Evolutionary conservation across 2,329 filamentous ascomycete species (phyloP).

Genomic region (Penicillium olsonii): DNA sequence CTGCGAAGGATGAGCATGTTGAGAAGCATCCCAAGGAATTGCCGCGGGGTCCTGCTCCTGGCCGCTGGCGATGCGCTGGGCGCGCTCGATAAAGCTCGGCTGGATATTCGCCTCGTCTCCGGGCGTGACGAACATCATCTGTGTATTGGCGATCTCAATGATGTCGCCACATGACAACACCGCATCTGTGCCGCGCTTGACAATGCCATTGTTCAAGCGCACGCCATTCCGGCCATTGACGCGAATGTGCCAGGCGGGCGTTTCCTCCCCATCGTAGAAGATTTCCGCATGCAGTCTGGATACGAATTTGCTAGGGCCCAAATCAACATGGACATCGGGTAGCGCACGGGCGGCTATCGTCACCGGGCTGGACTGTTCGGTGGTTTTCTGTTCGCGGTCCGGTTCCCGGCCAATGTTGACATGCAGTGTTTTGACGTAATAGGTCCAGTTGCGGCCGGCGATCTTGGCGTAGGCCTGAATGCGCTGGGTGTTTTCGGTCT

Average conservation of each 20-base stretch:
- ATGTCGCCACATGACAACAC: conserved; percentile 82
- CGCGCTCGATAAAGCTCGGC: conserved; percentile 68
- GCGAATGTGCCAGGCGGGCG: conserved; percentile 73
- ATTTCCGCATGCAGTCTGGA: conserved; percentile 77
- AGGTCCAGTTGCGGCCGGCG: conserved; percentile 54
- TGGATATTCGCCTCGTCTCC: conserved; percentile 70
- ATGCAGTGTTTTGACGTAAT: conserved; percentile 52
- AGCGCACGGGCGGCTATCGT: conserved; percentile 46
- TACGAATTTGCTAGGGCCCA: conserved; percentile 80
- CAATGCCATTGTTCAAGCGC: conserved; percentile 72
- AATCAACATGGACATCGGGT: conserved; percentile 74
- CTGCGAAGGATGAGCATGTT: conserved; percentile 40
- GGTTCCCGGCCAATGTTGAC: conserved; percentile 53
- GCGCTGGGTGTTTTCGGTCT: conserved; percentile 48
- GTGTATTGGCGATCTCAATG: conserved; percentile 85
- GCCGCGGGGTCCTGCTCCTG: conserved; percentile 36
- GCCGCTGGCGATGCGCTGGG: conserved; percentile 49
- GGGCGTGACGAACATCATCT: conserved; percentile 99
- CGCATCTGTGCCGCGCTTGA: conserved; percentile 67
- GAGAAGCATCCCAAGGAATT: conserved; percentile 38
- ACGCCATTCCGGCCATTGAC: conserved; percentile 92
- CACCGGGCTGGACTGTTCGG: conserved; percentile 50
- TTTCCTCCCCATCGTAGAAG: conserved; percentile 67
- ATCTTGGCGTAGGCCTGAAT: conserved; percentile 54
- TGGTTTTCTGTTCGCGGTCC: conserved; percentile 45